Evolutionary conservation across 306 rosid species (phyloP).

Genomic region (Dalbergia cochinchinensis): DNA sequence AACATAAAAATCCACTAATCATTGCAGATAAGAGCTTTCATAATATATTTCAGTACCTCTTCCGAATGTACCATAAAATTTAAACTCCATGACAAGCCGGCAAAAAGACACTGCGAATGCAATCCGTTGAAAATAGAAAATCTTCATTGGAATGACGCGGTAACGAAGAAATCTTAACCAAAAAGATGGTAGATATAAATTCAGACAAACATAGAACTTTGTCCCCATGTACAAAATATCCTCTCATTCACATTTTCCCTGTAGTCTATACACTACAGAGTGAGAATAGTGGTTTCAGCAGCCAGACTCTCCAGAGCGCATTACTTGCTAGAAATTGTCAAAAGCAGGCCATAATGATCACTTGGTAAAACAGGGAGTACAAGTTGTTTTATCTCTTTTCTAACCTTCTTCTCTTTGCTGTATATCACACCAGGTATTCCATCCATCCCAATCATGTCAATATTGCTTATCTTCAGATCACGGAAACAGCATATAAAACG

Average conservation of each 20-base stretch:
- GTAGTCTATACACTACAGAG: conserved; percentile 50
- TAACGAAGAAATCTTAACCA: neutral
- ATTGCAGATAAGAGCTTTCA: conserved; percentile 21
- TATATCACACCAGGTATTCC: conserved; percentile 66
- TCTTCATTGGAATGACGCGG: neutral
- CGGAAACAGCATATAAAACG: conserved; percentile 73
- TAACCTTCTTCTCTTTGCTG: conserved; percentile 82
- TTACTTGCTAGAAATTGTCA: conserved; percentile 64
- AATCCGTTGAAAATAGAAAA: neutral
- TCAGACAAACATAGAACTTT: neutral
- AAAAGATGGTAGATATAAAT: neutral
- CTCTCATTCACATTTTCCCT: conserved; percentile 16
- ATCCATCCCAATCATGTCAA: conserved; percentile 89
- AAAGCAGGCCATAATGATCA: conserved; percentile 89
- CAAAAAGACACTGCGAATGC: neutral
- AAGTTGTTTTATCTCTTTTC: conserved; percentile 65
- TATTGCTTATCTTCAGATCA: conserved; percentile 64
- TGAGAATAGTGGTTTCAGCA: neutral
- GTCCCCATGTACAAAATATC: conserved; percentile 23
- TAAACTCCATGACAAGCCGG: neutral
- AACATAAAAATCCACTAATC: neutral
- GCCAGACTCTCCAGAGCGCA: conserved; percentile 25
- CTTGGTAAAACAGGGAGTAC: conserved; percentile 94
- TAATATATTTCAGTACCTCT: neutral
- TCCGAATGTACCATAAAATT: neutral